Percentiles rank a stretch among this genome's conserved stretches.
Evolutionary conservation across 2,329 filamentous ascomycete genomes (phyloP).

Genomic region (Diaporthe caulivora): DNA sequence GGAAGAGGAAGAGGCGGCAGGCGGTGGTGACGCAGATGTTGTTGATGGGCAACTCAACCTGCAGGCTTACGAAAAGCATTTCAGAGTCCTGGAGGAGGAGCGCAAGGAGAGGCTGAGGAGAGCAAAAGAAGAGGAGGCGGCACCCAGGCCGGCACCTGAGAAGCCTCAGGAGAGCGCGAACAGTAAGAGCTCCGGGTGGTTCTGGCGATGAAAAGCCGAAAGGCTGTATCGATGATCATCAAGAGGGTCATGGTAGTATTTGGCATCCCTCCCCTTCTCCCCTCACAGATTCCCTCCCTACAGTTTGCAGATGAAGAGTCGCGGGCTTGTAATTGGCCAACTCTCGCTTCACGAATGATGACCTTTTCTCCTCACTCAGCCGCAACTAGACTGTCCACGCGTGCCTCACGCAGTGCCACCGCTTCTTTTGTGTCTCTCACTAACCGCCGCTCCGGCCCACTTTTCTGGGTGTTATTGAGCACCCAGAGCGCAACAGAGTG

Average conservation of each 20-base stretch:
- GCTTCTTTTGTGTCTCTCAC: background rate
- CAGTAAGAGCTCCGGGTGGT: constrained; percentile 11
- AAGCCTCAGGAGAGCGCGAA: background rate
- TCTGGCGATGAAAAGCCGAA: constrained; percentile 2
- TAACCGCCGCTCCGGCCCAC: background rate
- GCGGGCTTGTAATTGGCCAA: background rate
- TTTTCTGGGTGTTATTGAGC: background rate
- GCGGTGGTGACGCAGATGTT: background rate
- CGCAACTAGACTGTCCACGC: background rate
- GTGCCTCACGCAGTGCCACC: background rate
- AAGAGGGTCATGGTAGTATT: background rate
- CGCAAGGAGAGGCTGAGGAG: background rate
- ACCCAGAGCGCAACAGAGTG: background rate
- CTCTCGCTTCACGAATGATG: constrained; percentile 10
- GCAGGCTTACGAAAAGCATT: background rate
- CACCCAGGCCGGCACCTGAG: background rate
- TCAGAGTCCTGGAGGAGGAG: background rate
- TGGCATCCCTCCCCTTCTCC: background rate
- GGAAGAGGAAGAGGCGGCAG: background rate
- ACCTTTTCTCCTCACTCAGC: background rate
- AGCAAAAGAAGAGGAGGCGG: background rate
- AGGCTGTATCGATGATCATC: background rate
- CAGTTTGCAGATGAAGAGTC: background rate
- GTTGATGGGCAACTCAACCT: background rate
- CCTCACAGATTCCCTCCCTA: constrained; percentile 1